phyloP scores from a whole-genome alignment of 371 early-diverging fungal species.

The Lichtheimia hyalospora region DNA sequence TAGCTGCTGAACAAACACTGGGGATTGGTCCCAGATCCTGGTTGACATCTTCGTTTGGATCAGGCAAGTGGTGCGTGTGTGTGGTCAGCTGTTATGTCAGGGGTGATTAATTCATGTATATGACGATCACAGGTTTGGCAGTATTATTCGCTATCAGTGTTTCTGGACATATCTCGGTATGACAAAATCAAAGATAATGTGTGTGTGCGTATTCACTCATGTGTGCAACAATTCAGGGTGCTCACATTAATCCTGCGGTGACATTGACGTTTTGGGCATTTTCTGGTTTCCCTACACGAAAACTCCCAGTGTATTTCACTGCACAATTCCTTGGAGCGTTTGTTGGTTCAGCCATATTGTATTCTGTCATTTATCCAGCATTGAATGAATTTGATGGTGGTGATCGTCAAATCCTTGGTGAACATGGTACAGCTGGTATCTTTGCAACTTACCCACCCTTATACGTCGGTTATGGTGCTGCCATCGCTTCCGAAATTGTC shows the following conservation, averaged over 20 bases:
- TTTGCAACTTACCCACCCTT: constrained; percentile 67
- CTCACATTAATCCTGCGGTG: constrained; percentile 81
- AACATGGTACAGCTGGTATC: constrained; percentile 64
- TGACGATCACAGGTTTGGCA: constrained; percentile 27
- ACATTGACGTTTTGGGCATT: constrained; percentile 68
- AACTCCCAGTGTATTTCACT: constrained; percentile 63
- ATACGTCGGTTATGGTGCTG: constrained; percentile 57
- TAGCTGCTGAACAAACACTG: constrained; percentile 57
- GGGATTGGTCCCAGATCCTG: constrained; percentile 32
- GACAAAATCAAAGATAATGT: constrained; percentile 8
- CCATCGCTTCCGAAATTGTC: constrained; percentile 75
- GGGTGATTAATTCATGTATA: no score
- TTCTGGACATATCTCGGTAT: constrained; percentile 74
- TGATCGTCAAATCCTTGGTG: constrained; percentile 52
- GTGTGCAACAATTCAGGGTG: constrained; percentile 52
- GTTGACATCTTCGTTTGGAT: constrained; percentile 42
- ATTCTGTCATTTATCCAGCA: constrained; percentile 53
- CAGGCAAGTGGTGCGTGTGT: constrained; percentile 21
- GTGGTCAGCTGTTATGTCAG: no score
- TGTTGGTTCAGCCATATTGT: constrained; percentile 69
- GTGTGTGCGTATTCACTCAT: background rate
- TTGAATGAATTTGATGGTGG: constrained; percentile 65
- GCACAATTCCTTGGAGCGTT: constrained; percentile 75
- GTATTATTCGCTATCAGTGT: constrained; percentile 57
- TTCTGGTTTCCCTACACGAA: constrained; percentile 66